Percentiles rank a stretch among this genome's conserved stretches.
Conservation (phyloP, 345 rosid species). For the Murraya paniculata region DNA sequence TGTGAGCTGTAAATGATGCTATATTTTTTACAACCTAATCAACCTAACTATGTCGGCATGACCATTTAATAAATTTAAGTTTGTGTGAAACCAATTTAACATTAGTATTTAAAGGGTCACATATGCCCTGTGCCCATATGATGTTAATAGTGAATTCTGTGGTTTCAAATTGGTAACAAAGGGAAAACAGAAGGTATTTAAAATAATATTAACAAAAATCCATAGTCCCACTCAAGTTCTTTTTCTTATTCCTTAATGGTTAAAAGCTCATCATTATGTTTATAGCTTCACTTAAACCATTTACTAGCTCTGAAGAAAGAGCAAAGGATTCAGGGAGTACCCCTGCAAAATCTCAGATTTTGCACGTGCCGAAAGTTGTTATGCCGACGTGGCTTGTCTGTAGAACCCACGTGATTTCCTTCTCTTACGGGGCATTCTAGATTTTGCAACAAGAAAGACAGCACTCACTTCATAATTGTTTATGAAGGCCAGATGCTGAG, state of each 20-base stretch:
- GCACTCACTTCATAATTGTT: neutral
- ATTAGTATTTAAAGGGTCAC: too few species aligned
- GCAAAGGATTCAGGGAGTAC: too few species aligned
- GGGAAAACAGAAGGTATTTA: neutral
- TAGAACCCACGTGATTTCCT: neutral
- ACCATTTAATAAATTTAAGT: neutral
- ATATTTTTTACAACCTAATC: neutral
- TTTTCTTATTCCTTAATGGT: too few species aligned
- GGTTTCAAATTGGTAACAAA: neutral
- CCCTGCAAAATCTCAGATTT: neutral
- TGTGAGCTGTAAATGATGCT: conserved; percentile 17
- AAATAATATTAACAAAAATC: too few species aligned
- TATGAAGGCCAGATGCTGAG: neutral
- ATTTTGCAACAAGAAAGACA: neutral
- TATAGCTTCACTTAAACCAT: too few species aligned
- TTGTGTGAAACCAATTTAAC: neutral
- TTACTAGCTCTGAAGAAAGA: too few species aligned
- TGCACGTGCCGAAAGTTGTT: conserved; percentile 5
- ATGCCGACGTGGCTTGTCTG: neutral
- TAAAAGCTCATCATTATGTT: too few species aligned
- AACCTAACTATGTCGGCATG: conserved; percentile 1
- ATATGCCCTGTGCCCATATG: neutral
- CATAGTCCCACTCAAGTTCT: too few species aligned
- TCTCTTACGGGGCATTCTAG: neutral
- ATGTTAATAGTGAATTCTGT: too few species aligned